Evolutionary conservation across 441 rosid species (phyloP).

Genomic region (Aquilaria agallochum): DNA sequence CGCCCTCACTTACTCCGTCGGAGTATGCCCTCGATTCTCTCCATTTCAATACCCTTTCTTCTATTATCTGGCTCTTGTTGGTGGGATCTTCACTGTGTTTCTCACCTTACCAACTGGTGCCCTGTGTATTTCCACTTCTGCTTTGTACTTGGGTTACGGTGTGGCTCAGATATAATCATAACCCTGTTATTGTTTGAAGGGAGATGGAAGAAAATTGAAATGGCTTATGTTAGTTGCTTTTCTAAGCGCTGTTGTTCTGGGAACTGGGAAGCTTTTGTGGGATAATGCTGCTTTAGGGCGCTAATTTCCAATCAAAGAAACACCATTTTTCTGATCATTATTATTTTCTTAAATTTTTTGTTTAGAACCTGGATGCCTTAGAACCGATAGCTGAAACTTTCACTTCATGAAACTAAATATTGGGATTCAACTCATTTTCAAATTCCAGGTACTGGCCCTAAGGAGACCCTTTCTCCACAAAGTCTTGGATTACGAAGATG

Average conservation of each 20-base stretch:
- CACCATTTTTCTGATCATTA: no score
- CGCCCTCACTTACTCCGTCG: slow-evolving; percentile 91
- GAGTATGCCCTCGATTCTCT: slow-evolving; percentile 38
- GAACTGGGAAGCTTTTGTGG: no score
- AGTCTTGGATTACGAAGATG: slow-evolving; percentile 90
- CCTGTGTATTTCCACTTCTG: not conserved
- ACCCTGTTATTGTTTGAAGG: no score
- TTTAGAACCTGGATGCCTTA: not conserved
- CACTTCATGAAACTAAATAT: slow-evolving; percentile 7
- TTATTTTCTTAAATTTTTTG: not conserved
- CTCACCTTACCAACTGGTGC: not conserved
- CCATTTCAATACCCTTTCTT: not conserved
- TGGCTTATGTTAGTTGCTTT: no score
- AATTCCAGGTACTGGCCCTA: slow-evolving; percentile 80
- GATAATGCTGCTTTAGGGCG: no score
- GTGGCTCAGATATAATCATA: no score
- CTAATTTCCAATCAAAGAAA: no score
- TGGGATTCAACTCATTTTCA: slow-evolving; percentile 5
- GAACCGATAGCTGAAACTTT: not conserved
- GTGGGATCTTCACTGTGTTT: not conserved
- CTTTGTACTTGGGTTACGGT: no score
- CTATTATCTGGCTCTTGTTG: not conserved
- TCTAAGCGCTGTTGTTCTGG: no score
- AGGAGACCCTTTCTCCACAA: slow-evolving; percentile 90
- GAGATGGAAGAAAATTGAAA: no score